phyloP scores from a whole-genome alignment of 331 rosid genomes.

The Cydonia oblonga region DNA sequence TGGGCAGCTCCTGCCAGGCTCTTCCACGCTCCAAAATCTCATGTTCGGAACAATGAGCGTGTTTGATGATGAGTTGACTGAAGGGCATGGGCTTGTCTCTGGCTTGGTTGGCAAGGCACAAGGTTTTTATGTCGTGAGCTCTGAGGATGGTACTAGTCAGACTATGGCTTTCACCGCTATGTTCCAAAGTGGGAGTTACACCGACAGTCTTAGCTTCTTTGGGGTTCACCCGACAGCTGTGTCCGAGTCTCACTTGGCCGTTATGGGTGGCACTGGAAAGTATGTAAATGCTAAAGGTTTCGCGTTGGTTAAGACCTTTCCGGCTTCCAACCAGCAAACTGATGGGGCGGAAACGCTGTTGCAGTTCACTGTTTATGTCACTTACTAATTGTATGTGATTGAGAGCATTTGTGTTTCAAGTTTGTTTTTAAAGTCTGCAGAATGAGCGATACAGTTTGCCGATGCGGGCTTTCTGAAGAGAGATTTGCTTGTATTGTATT shows the following conservation, averaged over 20 bases:
- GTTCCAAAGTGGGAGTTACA: slow-evolving; percentile 58
- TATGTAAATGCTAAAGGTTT: slow-evolving; percentile 53
- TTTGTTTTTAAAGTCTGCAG: background rate
- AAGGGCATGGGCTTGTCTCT: slow-evolving; percentile 60
- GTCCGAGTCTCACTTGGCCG: slow-evolving; percentile 66
- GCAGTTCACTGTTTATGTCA: slow-evolving; percentile 54
- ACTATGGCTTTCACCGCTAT: slow-evolving; percentile 62
- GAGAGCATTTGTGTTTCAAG: background rate
- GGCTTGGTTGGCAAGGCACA: slow-evolving; percentile 78
- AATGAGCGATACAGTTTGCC: background rate
- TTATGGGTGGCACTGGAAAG: slow-evolving; percentile 85
- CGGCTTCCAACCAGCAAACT: slow-evolving; percentile 30
- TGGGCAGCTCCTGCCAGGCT: slow-evolving; percentile 46
- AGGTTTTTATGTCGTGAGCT: slow-evolving; percentile 64
- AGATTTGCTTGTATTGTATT: background rate
- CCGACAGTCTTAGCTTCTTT: slow-evolving; percentile 55
- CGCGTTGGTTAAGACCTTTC: slow-evolving; percentile 56
- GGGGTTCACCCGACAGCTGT: slow-evolving; percentile 60
- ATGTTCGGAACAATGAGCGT: slow-evolving; percentile 79
- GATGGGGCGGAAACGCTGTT: slow-evolving; percentile 55
- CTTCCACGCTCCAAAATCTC: slow-evolving; percentile 38
- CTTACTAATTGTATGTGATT: background rate
- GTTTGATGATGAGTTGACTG: slow-evolving; percentile 73
- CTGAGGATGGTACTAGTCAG: slow-evolving; percentile 72
- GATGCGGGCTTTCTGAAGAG: background rate